A percentile compares a stretch with the other conserved stretches of the same genome.
phyloP scores from a whole-genome alignment of 2,329 filamentous ascomycete species.

The Aspergillus carbonarius region DNA sequence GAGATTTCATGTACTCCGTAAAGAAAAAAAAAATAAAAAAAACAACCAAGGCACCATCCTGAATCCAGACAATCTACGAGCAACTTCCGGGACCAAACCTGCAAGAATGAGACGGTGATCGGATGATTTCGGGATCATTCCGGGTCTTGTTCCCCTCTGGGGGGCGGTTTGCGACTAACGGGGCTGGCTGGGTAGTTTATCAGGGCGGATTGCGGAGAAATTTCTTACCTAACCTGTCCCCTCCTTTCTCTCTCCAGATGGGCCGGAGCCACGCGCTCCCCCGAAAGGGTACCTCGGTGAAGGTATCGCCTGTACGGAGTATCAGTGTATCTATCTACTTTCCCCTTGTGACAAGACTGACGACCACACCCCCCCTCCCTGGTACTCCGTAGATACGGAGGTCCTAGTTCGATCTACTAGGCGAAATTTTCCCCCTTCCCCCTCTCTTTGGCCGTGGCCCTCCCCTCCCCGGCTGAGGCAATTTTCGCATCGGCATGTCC shows the following conservation, averaged over 20 bases:
- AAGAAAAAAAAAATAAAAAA: not conserved
- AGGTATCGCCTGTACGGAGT: slow-evolving; percentile 1
- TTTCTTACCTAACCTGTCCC: slow-evolving; percentile 17
- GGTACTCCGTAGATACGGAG: not conserved
- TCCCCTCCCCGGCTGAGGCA: slow-evolving; percentile 12
- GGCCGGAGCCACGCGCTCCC: not conserved
- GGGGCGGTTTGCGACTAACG: slow-evolving; percentile 7
- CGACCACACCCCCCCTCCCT: not conserved
- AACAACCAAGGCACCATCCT: not conserved
- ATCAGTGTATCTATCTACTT: too few species aligned
- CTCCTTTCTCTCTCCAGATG: slow-evolving; percentile 1
- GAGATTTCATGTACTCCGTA: not conserved
- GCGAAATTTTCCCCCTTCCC: not conserved
- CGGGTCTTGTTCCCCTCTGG: slow-evolving; percentile 15
- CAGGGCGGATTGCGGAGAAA: slow-evolving; percentile 19
- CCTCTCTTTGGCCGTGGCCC: not conserved
- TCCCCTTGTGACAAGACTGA: slow-evolving; percentile 1
- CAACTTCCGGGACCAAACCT: not conserved
- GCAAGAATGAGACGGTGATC: slow-evolving; percentile 12
- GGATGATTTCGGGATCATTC: slow-evolving; percentile 22
- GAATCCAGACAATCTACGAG: not conserved
- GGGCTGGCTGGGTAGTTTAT: slow-evolving; percentile 9
- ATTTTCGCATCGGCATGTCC: slow-evolving; percentile 24
- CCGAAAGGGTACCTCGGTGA: slow-evolving; percentile 25
- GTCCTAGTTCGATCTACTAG: not conserved